phyloP scores from a whole-genome alignment of 345 rosid species.

The Pistacia integerrima region DNA sequence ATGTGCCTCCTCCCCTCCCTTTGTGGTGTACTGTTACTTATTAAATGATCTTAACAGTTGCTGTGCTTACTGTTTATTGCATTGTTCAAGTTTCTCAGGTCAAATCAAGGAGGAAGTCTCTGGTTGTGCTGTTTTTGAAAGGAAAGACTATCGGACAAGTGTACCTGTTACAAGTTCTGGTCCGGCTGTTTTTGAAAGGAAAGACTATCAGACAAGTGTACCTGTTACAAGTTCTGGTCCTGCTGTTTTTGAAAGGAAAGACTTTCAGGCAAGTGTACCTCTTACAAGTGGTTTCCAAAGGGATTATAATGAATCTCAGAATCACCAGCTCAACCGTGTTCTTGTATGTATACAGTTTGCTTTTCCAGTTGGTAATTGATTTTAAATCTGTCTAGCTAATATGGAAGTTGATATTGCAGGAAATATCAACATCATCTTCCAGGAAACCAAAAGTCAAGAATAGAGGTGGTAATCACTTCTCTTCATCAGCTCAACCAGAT shows the following conservation, averaged over 20 bases:
- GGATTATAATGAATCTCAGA: conserved; percentile 41
- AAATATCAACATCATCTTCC: conserved; percentile 47
- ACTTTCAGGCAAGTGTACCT: conserved; percentile 36
- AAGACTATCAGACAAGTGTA: conserved; percentile 49
- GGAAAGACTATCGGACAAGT: no score
- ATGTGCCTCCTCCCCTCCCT: neutral
- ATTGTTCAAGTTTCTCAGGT: conserved; percentile 75
- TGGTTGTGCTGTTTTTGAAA: no score
- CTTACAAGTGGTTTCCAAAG: conserved; percentile 41
- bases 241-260: conserved; percentile 51
- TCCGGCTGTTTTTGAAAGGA: conserved; percentile 50
- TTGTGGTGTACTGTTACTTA: conserved; percentile 10
- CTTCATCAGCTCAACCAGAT: conserved; percentile 49
- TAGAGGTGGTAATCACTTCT: conserved; percentile 48
- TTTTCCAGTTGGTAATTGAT: conserved; percentile 23
- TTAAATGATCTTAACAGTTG: conserved; percentile 27
- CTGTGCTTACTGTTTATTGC: conserved; percentile 60
- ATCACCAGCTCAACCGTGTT: conserved; percentile 38
- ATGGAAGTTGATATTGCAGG: conserved; percentile 54
- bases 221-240: conserved; percentile 44
- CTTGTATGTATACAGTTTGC: conserved; percentile 29
- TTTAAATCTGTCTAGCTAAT: conserved; percentile 24
- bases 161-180: no score
- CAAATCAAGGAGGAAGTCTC: conserved; percentile 49
- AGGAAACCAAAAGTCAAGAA: conserved; percentile 76